phyloP scores from a whole-genome alignment of 1,284 basidiomycete species.

The Microbotryum lychnidis-dioicae region DNA sequence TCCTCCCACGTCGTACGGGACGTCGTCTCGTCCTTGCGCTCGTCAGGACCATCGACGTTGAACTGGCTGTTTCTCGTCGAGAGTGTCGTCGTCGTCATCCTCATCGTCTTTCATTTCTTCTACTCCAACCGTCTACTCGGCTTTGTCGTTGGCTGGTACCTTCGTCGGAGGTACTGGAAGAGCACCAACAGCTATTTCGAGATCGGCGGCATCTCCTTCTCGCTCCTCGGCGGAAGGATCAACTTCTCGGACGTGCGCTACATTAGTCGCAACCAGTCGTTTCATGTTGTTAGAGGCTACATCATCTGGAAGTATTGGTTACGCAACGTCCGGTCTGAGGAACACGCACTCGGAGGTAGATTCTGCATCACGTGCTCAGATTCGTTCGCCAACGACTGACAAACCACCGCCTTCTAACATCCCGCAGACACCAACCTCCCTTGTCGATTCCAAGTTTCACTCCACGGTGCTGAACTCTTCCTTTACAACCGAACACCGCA shows the following conservation, averaged over 20 bases:
- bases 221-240: constrained; percentile 74
- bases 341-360: constrained; percentile 38
- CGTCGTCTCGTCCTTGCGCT: constrained; percentile 3
- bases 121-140: constrained; percentile 80
- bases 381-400: not conserved
- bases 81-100: constrained; percentile 60
- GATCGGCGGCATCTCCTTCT: constrained; percentile 72
- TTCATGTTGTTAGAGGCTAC: constrained; percentile 65
- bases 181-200: constrained; percentile 62
- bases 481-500: constrained; percentile 79
- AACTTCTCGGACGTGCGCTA: constrained; percentile 77
- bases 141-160: constrained; percentile 52
- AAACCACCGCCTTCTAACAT: not conserved
- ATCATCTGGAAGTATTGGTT: constrained; percentile 90
- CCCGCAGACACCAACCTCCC: constrained; percentile 44
- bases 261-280: constrained; percentile 79
- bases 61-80: constrained; percentile 46
- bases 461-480: constrained; percentile 82
- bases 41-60: constrained; percentile 14
- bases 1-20: not conserved
- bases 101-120: constrained; percentile 63
- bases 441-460: constrained; percentile 66
- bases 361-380: too few relatives aligned
- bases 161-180: constrained; percentile 64
- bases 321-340: constrained; percentile 54